These are phyloP conservation scores for Ambrosia hybrid DNA, from an alignment of 140 eudicot genomes.

Conservation along the genomic window DNA sequence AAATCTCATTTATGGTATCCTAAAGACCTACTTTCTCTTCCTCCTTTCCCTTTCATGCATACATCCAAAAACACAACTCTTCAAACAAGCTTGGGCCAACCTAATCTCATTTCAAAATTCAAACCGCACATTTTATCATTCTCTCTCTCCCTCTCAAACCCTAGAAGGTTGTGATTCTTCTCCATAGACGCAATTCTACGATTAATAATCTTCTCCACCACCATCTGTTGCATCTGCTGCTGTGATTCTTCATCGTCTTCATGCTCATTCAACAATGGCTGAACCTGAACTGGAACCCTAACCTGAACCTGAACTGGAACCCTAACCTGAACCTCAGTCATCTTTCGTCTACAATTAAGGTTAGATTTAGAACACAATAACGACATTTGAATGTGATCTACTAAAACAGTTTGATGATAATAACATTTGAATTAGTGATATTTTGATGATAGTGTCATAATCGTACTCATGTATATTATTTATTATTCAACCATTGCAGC, in stretches of 20 bases:
- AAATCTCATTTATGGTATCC: too few species aligned
- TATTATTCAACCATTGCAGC: too few species aligned
- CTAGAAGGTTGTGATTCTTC: too few species aligned
- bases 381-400: constrained; percentile 15
- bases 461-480: too few species aligned
- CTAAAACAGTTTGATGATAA: constrained; percentile 4
- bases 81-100: too few species aligned
- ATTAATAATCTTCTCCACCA: constrained; percentile 4
- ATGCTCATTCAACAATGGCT: constrained; percentile 31
- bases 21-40: too few species aligned
- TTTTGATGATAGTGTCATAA: background rate
- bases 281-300: constrained; percentile 15
- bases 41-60: too few species aligned
- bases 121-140: too few species aligned
- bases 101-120: too few species aligned
- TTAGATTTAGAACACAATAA: constrained; percentile 24
- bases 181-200: constrained; percentile 50
- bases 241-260: constrained; percentile 27
- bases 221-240: background rate
- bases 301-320: constrained; percentile 4
- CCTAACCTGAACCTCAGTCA: constrained; percentile 20
- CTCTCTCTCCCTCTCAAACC: too few species aligned
- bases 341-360: constrained; percentile 31
- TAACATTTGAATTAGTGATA: background rate
- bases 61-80: too few species aligned